These are phyloP conservation scores for Eimeria tenella DNA, from an alignment of 169 alveolate species.

Conservation along the genomic window DNA sequence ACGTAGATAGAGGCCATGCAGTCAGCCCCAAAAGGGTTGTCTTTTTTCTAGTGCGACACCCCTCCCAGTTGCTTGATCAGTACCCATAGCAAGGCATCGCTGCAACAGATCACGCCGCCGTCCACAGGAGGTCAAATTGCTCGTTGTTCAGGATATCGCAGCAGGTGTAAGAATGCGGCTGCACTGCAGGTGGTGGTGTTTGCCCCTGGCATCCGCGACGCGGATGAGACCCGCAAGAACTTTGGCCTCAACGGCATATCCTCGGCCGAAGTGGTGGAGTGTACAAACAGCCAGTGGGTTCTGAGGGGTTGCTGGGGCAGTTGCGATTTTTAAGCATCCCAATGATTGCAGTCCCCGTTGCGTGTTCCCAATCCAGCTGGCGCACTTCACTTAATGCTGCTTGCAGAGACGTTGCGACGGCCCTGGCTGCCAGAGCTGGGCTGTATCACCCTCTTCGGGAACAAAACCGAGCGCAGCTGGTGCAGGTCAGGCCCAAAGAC, in stretches of 20 bases:
- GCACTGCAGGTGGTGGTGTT: constrained; percentile 48
- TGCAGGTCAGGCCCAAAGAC: constrained; percentile 2
- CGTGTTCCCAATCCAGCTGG: not conserved
- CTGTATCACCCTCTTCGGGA: not conserved
- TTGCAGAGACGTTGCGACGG: constrained; percentile 21
- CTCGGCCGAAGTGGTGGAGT: constrained; percentile 52
- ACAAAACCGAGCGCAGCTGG: not conserved
- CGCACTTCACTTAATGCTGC: not conserved
- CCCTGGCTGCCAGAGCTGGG: constrained; percentile 35
- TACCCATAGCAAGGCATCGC: no score
- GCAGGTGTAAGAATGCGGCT: no score
- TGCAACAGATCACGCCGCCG: no score
- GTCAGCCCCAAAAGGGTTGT: no score
- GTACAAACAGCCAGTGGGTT: constrained; percentile 49
- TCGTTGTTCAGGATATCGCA: no score
- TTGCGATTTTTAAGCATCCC: not conserved
- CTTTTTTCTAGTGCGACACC: no score
- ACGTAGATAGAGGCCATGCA: no score
- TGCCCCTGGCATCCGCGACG: constrained; percentile 43
- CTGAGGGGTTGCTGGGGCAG: not conserved
- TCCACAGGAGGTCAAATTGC: no score
- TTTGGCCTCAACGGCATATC: not conserved
- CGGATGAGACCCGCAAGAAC: constrained; percentile 49
- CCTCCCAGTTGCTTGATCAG: no score
- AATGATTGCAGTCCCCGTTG: not conserved